These are phyloP conservation scores for Eucalyptus regnans DNA, from an alignment of 345 rosid genomes.

Conservation along the genomic window DNA sequence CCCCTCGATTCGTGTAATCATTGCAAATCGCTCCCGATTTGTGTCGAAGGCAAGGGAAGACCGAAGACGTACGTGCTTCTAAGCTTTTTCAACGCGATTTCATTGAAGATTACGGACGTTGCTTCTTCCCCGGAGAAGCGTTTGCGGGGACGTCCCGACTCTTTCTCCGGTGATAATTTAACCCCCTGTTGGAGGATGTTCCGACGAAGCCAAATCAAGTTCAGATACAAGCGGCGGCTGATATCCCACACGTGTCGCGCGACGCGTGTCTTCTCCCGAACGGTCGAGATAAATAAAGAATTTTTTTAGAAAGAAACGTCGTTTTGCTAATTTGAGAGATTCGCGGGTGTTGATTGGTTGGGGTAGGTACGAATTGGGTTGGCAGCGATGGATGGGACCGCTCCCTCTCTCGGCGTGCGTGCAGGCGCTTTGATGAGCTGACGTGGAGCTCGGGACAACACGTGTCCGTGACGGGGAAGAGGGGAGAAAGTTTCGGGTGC, in stretches of 20 bases:
- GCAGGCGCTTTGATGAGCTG: background rate
- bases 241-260: background rate
- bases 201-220: background rate
- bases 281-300: background rate
- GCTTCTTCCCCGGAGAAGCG: background rate
- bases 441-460: background rate
- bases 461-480: background rate
- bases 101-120: background rate
- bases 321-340: background rate
- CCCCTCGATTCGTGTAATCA: background rate
- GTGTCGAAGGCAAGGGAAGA: background rate
- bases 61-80: background rate
- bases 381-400: background rate
- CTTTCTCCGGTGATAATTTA: background rate
- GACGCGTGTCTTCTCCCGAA: background rate
- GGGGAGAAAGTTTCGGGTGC: no score
- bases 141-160: background rate
- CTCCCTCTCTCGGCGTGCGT: background rate
- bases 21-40: background rate
- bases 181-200: no score
- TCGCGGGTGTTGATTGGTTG: background rate
- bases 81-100: background rate
- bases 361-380: background rate
- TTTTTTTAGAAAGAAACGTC: background rate
- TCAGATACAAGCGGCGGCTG: background rate